These are phyloP conservation scores for Phytopythium mirpurense DNA, from an alignment of 352 stramenopile genomes.

Conservation along the genomic window DNA sequence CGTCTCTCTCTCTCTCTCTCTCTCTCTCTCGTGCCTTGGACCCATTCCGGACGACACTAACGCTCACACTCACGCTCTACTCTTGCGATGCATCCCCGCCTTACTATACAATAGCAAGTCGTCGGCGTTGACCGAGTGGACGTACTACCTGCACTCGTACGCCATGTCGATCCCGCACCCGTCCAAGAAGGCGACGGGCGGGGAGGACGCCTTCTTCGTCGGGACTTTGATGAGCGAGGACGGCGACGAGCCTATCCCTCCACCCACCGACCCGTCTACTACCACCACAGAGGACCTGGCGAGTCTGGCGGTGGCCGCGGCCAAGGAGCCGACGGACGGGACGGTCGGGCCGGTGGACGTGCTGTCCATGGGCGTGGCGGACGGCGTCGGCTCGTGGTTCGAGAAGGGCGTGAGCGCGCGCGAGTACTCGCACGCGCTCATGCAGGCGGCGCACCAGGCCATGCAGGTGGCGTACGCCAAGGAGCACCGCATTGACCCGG, in stretches of 20 bases:
- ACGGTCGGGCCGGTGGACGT: conserved; percentile 65
- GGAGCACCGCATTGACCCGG: conserved; percentile 52
- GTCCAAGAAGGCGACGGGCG: conserved; percentile 59
- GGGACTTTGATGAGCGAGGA: conserved; percentile 59
- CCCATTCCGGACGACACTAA: too few species aligned
- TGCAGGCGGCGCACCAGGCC: conserved; percentile 66
- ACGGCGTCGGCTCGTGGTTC: conserved; percentile 96
- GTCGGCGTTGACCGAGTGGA: conserved; percentile 31
- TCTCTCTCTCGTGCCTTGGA: neutral
- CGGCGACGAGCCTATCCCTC: conserved; percentile 15
- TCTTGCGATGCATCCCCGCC: too few species aligned
- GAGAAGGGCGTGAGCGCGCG: conserved; percentile 88
- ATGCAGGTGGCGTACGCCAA: conserved; percentile 55
- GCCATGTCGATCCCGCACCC: conserved; percentile 77
- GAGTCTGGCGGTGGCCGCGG: neutral
- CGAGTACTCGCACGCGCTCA: conserved; percentile 69
- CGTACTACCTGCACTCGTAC: conserved; percentile 64
- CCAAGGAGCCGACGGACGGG: conserved; percentile 25
- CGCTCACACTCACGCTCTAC: too few species aligned
- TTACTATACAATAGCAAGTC: too few species aligned
- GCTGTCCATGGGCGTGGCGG: conserved; percentile 91
- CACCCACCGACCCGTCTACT: conserved; percentile 15
- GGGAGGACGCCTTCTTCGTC: conserved; percentile 95
- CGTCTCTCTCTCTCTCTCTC: too few species aligned
- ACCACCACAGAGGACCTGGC: conserved; percentile 1